phyloP scores from a whole-genome alignment of 2,329 filamentous ascomycete species.

The Pochonia chlamydosporia region DNA sequence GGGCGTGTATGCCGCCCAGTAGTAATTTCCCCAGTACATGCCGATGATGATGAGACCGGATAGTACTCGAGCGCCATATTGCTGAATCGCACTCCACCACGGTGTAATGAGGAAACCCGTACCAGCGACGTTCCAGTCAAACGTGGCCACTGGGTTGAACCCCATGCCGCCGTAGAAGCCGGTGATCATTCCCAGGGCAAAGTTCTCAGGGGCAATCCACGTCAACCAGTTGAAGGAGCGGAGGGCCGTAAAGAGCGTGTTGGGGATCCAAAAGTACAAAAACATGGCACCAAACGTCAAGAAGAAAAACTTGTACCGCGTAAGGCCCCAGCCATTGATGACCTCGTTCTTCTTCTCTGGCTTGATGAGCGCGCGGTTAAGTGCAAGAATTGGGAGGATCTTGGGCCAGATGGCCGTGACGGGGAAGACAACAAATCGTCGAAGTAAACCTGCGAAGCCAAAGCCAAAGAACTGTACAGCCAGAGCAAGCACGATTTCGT shows the following conservation, averaged over 20 bases:
- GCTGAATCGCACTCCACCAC: no score
- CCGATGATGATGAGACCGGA: no score
- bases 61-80: no score
- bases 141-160: slow-evolving; percentile 33
- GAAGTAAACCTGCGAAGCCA: slow-evolving; percentile 39
- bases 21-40: no score
- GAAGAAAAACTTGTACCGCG: slow-evolving; percentile 41
- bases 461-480: slow-evolving; percentile 40
- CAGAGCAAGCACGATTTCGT: slow-evolving; percentile 19
- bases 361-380: no score
- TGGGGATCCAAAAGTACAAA: slow-evolving; percentile 48
- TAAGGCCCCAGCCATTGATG: slow-evolving; percentile 28
- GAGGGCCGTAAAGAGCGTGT: slow-evolving; percentile 42
- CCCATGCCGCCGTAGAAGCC: neutral
- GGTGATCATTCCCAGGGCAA: neutral
- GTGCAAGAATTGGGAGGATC: no score
- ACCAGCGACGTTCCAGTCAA: slow-evolving; percentile 36
- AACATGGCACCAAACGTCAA: slow-evolving; percentile 40
- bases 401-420: no score
- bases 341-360: no score
- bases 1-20: no score
- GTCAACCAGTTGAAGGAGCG: slow-evolving; percentile 45
- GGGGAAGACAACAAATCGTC: slow-evolving; percentile 41
- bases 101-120: no score
- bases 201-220: slow-evolving; percentile 42